These are phyloP conservation scores for Pythium insidiosum DNA, from an alignment of 352 stramenopile genomes.

Conservation along the genomic window DNA sequence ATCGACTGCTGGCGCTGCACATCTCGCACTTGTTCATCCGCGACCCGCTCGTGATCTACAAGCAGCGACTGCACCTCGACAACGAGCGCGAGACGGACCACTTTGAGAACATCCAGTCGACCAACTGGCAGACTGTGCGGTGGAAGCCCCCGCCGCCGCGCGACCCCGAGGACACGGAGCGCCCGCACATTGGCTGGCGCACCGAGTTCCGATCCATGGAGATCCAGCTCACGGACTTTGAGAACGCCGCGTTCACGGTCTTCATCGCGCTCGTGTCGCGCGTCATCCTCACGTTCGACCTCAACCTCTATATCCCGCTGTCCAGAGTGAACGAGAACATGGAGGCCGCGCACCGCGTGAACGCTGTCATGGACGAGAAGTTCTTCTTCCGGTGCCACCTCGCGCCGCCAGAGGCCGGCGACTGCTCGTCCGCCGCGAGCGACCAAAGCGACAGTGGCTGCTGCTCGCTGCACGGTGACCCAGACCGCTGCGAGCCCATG, in stretches of 20 bases:
- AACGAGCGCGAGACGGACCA: conserved; percentile 89
- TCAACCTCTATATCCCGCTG: conserved; percentile 99
- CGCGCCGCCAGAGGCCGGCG: conserved; percentile 73
- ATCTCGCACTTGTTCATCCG: conserved; percentile 99
- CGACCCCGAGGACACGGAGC: conserved; percentile 12
- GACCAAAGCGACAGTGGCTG: conserved; percentile 1
- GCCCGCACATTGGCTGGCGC: conserved; percentile 77
- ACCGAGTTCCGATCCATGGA: conserved; percentile 98
- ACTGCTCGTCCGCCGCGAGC: conserved; percentile 35
- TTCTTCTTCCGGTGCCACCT: conserved; percentile 98
- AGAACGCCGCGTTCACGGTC: conserved; percentile 99
- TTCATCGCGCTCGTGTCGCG: conserved; percentile 97
- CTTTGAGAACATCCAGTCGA: conserved; percentile 99
- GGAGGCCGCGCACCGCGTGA: conserved; percentile 94
- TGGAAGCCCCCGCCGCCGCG: conserved; percentile 98
- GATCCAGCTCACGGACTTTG: conserved; percentile 99
- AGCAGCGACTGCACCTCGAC: conserved; percentile 83
- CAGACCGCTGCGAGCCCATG: conserved; percentile 90
- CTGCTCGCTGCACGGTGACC: conserved; percentile 54
- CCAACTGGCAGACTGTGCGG: conserved; percentile 99
- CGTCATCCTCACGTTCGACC: conserved; percentile 98
- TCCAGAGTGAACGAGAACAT: conserved; percentile 99
- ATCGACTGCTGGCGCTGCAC: conserved; percentile 94
- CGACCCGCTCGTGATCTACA: conserved; percentile 95
- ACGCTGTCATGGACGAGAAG: conserved; percentile 92